phyloP scores from a whole-genome alignment of 805 yeast species.

The Danielia reshetovae region DNA sequence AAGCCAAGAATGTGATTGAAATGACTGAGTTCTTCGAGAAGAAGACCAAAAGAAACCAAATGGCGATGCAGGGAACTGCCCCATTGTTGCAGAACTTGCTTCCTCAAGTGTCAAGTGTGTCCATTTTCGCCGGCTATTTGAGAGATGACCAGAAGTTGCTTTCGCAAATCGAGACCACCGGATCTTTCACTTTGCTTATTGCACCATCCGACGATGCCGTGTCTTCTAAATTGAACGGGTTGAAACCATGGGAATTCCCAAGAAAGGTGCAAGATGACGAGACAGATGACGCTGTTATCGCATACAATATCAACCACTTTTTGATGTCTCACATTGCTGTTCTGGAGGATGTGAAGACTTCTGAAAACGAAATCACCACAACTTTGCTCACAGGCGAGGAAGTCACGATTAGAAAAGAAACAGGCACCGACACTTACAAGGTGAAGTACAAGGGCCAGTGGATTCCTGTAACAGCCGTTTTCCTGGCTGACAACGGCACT shows the following conservation, averaged over 20 bases:
- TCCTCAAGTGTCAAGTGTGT: slow-evolving; percentile 38
- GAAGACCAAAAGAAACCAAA: slow-evolving; percentile 6
- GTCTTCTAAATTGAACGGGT: slow-evolving; percentile 33
- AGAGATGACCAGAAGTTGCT: slow-evolving; percentile 56
- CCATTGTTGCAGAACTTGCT: slow-evolving; percentile 31
- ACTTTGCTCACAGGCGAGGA: slow-evolving; percentile 19
- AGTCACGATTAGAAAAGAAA: slow-evolving; percentile 20
- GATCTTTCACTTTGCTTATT: slow-evolving; percentile 48
- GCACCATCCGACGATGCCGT: slow-evolving; percentile 68
- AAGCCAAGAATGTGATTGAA: slow-evolving; percentile 17
- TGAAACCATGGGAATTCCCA: slow-evolving; percentile 89
- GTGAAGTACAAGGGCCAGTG: slow-evolving; percentile 13
- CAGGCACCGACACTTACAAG: slow-evolving; percentile 14
- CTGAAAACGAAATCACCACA: slow-evolving; percentile 10
- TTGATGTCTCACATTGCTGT: slow-evolving; percentile 53
- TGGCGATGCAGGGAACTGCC: slow-evolving; percentile 4
- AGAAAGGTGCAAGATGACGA: slow-evolving; percentile 35
- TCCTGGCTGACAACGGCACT: slow-evolving; percentile 37
- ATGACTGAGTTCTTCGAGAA: slow-evolving; percentile 9
- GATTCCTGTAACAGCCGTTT: slow-evolving; percentile 23
- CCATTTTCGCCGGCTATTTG: slow-evolving; percentile 67
- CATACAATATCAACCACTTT: slow-evolving; percentile 52
- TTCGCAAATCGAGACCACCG: slow-evolving; percentile 42
- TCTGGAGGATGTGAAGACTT: neutral
- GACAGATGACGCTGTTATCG: slow-evolving; percentile 35